Evolutionary conservation across 106 monocot genomes (phyloP), one percentile per base, ranked within the genome.

Genomic region (Acorus calamus): DNA sequence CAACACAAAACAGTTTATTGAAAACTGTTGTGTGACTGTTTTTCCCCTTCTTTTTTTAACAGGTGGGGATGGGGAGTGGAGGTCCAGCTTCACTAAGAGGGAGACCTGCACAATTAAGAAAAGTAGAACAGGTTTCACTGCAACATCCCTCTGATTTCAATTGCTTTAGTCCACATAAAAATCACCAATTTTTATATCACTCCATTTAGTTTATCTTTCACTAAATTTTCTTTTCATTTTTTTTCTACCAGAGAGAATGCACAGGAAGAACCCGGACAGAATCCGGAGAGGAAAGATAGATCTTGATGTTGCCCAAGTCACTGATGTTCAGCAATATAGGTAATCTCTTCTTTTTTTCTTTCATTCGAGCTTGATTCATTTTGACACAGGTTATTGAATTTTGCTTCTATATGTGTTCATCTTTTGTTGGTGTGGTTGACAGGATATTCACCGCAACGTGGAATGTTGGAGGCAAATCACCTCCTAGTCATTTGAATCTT

Each of bases 381-480:
- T 45, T 44, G 42, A 14, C 14, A 46, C 14, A 49, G 8, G 46
- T 49, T 41, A 14, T 41, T 28, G 44, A 47, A 50, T 51, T 50
- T 4, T 28, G 6, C 6, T 49, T 47, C 5, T 68, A 5, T 13
- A 28, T 28, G 28, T 28, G 28, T 28, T 28, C 28, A 28, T 28
- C 28, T 28, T 28, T 28, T 0, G 28, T 28, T 28, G 28, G 52
- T 2, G 7, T 72, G n/a, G 5, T 9, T 11, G 55, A 4, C 66
- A 88, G 88, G 73, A 52, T 84, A 47, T 89, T 84, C 66, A 79
- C 60, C 52, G 84, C 78, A 48, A 84, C 88, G 2, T 88, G 88
- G 88, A 88, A 88, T 77, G 88, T 88, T 41, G 88, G 88, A 62
- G 88, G 88, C 41, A 88, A 74, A 66, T 81, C 88, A 10, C 88